A percentile compares a stretch with the other conserved stretches of the same genome.
Conservation (phyloP, 176 grass and related monocot species). For the Bothriochloa decipiens region DNA sequence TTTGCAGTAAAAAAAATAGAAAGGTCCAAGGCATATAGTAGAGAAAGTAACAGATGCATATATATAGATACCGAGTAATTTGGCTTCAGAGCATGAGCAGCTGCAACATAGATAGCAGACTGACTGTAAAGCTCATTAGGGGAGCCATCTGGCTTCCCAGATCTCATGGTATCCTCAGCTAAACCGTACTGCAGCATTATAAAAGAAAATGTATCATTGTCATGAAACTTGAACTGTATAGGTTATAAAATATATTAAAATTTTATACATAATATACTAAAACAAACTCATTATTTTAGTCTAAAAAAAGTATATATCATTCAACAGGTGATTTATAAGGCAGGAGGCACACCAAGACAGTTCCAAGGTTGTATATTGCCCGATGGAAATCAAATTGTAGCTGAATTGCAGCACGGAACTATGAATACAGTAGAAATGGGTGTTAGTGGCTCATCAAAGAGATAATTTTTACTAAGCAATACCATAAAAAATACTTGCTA, state of each 20-base stretch:
- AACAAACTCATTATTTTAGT: constrained; percentile 18
- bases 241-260: constrained; percentile 8
- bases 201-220: constrained; percentile 24
- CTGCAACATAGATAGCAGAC: constrained; percentile 98
- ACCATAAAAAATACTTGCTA: constrained; percentile 16
- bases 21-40: constrained; percentile 1
- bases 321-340: constrained; percentile 30
- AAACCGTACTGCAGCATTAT: constrained; percentile 80
- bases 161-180: constrained; percentile 96
- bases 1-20: neutral
- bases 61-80: constrained; percentile 75
- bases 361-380: constrained; percentile 99
- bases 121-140: constrained; percentile 93
- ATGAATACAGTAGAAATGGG: constrained; percentile 21
- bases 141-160: constrained; percentile 71
- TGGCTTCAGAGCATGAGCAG: constrained; percentile 95
- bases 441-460: constrained; percentile 30
- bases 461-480: constrained; percentile 10
- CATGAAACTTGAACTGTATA: constrained; percentile 17
- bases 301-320: constrained; percentile 1
- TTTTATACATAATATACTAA: neutral
- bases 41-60: neutral
- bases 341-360: constrained; percentile 72
- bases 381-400: constrained; percentile 99
- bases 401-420: constrained; percentile 97